Base-by-base conservation (phyloP, 768 basidiomycete genomes). In the Boletus rubescentipes region DNA sequence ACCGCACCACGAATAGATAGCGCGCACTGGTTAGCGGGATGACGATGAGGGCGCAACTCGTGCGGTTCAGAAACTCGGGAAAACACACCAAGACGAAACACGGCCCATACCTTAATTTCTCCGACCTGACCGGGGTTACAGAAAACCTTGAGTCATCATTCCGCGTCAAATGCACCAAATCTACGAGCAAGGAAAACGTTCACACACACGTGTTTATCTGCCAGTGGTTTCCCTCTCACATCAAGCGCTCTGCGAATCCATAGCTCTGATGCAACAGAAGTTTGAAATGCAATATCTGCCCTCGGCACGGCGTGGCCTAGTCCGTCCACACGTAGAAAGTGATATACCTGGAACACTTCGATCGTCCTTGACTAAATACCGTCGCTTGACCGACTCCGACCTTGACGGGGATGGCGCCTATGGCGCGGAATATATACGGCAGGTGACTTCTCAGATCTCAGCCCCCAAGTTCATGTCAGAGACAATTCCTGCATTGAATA, bases 181-280 rank as follows among this genome's bases (percentile, higher is more conserved):
- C 14, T 5, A 12, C 14, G 15, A 14, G 2, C 16, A 14, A 44
- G 15, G n/a, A 1, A 3, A 49, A 34, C 18, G 5, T 7, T 43
- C 3, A 72, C 82, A 89, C 89, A 49, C 83, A 83, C 70, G 81
- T 78, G 56, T 87, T 80, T 76, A 91, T 77, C 44, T n/a, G n/a
- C n/a, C n/a, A n/a, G n/a, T 87, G 84, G 52, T 82, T 83, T 6
- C 81, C 87, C 61, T 88, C 80, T 32, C 70, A 76, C 23, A 90
- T 54, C n/a, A 91, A 62, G 3, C 79, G 76, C 14, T 89, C 83
- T 0, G 80, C 85, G 5, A 91, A 76, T 4, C 88, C 89, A 69
- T 91, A 91, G 59, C 88, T 91, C 88, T 91, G 15, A 26, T 21
- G 51, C 6, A 5, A 49, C 4, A 30, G 4, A 7, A 14, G 16